Percentiles rank a stretch among this genome's conserved stretches.
Evolutionary conservation across 2,329 filamentous ascomycete genomes (phyloP).

Genomic region (Aspergillus chevalieri): DNA sequence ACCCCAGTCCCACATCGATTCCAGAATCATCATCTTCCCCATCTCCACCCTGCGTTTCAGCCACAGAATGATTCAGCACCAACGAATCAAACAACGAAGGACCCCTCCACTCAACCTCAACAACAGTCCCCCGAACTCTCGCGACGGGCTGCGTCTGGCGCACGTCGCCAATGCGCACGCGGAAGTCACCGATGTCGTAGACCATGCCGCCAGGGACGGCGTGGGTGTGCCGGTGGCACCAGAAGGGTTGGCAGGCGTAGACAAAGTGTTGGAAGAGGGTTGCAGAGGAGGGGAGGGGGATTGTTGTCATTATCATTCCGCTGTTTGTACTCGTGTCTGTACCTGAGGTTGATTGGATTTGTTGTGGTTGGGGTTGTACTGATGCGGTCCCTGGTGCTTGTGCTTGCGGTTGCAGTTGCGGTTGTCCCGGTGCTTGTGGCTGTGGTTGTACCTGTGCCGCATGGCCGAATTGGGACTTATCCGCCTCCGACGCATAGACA

Average conservation of each 20-base stretch:
- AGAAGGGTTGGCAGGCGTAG: slow-evolving; percentile 38
- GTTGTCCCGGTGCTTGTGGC: slow-evolving; percentile 7
- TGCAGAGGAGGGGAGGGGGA: slow-evolving; percentile 27
- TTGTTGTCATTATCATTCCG: slow-evolving; percentile 34
- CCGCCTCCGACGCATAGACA: slow-evolving; percentile 30
- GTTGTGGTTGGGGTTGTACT: slow-evolving; percentile 1
- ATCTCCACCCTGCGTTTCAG: slow-evolving; percentile 1
- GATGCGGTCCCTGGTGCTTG: slow-evolving; percentile 1
- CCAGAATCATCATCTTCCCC: slow-evolving; percentile 16
- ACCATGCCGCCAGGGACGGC: slow-evolving; percentile 30
- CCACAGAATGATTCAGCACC: slow-evolving; percentile 6
- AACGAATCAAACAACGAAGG: slow-evolving; percentile 28
- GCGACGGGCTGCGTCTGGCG: slow-evolving; percentile 34
- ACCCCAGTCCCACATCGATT: slow-evolving; percentile 21
- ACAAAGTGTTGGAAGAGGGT: slow-evolving; percentile 37
- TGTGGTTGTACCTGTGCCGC: slow-evolving; percentile 6
- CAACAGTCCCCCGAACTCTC: slow-evolving; percentile 35
- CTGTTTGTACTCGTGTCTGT: slow-evolving; percentile 2
- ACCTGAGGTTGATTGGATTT: background rate
- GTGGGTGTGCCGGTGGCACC: slow-evolving; percentile 37
- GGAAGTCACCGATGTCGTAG: slow-evolving; percentile 40
- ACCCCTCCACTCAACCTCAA: slow-evolving; percentile 40
- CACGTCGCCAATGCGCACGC: slow-evolving; percentile 38
- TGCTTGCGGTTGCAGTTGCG: background rate
- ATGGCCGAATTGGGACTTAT: slow-evolving; percentile 8